These are phyloP conservation scores for Penicillium cinerascens DNA, from an alignment of 495 filamentous ascomycete species.

Conservation along the genomic window DNA sequence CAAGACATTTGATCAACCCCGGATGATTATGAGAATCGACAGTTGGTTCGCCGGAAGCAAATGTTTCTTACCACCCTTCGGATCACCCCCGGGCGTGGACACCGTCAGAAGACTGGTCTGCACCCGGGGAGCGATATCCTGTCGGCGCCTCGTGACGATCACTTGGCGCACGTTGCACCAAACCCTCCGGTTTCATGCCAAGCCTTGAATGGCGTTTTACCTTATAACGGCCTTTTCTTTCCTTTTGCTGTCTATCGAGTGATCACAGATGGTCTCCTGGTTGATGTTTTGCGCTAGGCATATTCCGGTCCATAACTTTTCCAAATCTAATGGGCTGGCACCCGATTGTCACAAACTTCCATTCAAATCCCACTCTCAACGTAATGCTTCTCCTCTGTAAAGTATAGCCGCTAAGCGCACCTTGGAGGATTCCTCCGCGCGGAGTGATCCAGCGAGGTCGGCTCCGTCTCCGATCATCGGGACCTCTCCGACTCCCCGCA, in stretches of 20 bases:
- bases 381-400: background rate
- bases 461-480: constrained; percentile 16
- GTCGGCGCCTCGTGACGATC: background rate
- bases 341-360: background rate
- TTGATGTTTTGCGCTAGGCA: background rate
- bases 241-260: background rate
- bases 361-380: background rate
- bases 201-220: background rate
- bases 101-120: background rate
- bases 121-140: background rate
- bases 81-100: background rate
- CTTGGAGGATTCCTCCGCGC: background rate
- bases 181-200: background rate
- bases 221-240: background rate
- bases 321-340: background rate
- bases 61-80: constrained; percentile 1
- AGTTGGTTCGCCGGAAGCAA: constrained; percentile 1
- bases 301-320: background rate
- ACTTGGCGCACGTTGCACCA: background rate
- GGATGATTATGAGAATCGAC: background rate
- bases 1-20: background rate
- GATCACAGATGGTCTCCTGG: background rate
- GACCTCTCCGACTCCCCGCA: constrained; percentile 3
- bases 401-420: background rate
- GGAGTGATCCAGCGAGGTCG: background rate